A percentile compares a stretch with the other conserved stretches of the same genome.
These are phyloP conservation scores for Xylariaceae sp. DNA, from an alignment of 2,329 filamentous ascomycete genomes.

Conservation along the genomic window DNA sequence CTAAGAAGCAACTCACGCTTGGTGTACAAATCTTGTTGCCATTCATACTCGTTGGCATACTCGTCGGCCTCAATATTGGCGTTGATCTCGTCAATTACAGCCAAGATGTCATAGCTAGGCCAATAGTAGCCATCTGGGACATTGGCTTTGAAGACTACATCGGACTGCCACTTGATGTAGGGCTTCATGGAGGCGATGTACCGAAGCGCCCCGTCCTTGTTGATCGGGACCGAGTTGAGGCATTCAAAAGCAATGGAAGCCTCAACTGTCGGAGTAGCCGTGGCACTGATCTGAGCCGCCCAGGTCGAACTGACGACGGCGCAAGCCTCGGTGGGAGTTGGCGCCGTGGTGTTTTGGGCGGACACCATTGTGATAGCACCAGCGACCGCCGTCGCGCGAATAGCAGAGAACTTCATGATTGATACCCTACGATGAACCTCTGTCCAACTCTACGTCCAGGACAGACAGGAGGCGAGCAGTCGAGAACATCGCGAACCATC, in stretches of 20 bases:
- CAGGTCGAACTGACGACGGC: conserved; percentile 31
- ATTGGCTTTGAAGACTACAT: conserved; percentile 38
- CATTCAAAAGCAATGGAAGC: conserved; percentile 40
- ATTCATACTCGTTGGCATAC: conserved; percentile 40
- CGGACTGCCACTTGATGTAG: conserved; percentile 42
- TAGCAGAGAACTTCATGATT: conserved; percentile 18
- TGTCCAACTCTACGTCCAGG: conserved; percentile 3
- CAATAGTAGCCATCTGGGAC: conserved; percentile 38
- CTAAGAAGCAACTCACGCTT: conserved; percentile 12
- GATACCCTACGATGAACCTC: background rate
- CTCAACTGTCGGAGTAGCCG: conserved; percentile 34
- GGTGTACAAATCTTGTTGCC: conserved; percentile 40
- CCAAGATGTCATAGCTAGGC: conserved; percentile 39
- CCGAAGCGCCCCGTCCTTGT: conserved; percentile 37
- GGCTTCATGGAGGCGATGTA: conserved; percentile 39
- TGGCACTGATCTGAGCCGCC: conserved; percentile 28
- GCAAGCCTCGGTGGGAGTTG: conserved; percentile 27
- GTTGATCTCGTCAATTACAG: conserved; percentile 32
- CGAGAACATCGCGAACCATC: conserved; percentile 3
- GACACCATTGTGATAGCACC: conserved; percentile 8
- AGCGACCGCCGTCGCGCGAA: conserved; percentile 13
- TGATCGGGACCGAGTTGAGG: conserved; percentile 40
- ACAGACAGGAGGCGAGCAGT: conserved; percentile 6
- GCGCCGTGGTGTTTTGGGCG: conserved; percentile 10
- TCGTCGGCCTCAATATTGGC: conserved; percentile 31